Evolutionary conservation across 1,284 basidiomycete genomes (phyloP).

Genomic region (Thelephora terrestris): DNA sequence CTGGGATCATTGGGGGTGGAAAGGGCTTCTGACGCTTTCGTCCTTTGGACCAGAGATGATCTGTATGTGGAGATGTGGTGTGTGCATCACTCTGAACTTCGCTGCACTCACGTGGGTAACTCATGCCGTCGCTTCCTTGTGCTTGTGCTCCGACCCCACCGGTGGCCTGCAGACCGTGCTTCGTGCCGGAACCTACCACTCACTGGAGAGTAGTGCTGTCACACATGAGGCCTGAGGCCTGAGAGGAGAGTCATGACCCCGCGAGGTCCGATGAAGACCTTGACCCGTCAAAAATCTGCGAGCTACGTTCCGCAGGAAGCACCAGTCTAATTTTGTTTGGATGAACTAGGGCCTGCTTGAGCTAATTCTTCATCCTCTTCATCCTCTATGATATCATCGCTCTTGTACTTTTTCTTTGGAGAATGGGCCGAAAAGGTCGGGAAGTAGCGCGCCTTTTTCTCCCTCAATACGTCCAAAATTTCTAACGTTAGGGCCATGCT

Average conservation of each 20-base stretch:
- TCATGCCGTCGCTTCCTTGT: conserved; percentile 50
- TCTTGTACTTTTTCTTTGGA: neutral
- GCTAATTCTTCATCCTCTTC: neutral
- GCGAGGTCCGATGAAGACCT: conserved; percentile 17
- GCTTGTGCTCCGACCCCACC: conserved; percentile 49
- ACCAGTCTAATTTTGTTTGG: neutral
- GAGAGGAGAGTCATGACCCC: too few species aligned
- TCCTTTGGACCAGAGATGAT: conserved; percentile 60
- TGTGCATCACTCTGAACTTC: neutral
- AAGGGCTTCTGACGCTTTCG: conserved; percentile 63
- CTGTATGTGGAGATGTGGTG: conserved; percentile 38
- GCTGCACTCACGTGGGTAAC: conserved; percentile 57
- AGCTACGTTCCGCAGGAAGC: too few species aligned
- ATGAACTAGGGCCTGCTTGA: neutral
- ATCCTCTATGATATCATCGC: neutral
- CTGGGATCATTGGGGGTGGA: conserved; percentile 43
- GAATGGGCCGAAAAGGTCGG: neutral
- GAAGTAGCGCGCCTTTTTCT: neutral
- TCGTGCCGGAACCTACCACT: conserved; percentile 46
- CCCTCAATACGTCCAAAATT: neutral
- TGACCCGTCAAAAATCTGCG: conserved; percentile 15
- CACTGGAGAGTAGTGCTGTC: conserved; percentile 60
- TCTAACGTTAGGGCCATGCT: neutral
- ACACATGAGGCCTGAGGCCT: conserved; percentile 60
- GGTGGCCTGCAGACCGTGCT: conserved; percentile 41